Evolutionary conservation across 2,329 filamentous ascomycete genomes (phyloP), one percentile per base, ranked within the genome.

Genomic region (Trichophyton schoenleinii): DNA sequence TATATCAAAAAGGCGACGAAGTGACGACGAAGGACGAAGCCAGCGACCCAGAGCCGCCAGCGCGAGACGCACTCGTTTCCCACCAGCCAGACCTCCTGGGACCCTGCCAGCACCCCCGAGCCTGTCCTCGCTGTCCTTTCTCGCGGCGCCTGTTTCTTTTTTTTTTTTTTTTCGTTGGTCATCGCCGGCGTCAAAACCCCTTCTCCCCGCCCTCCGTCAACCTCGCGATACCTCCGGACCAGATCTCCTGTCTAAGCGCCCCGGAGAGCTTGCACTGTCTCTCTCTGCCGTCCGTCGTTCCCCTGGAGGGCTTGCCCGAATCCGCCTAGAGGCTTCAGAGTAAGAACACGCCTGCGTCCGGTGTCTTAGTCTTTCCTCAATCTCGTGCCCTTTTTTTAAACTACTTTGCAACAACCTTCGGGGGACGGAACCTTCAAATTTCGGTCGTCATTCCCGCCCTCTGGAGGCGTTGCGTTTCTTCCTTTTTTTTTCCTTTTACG

Each of bases 1-100:
- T 22, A 64, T 64, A 55, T 55, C 52, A 55, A 36, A 55, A 36
- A 34, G 28, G n/a, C 15, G 28, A n/a, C 36, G 52, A n/a, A n/a
- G 52, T 7, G 20, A 53, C 22, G 9, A 18, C 3, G 8, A 55
- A 20, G 13, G 15, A 46, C 49, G 3, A 34, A 20, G 18, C 9
- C 41, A 38, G 34, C 34, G 34, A 38, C 34, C 34, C 49, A 52
- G 11, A 49, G 38, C 62, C 49, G 28, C 58, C 25, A 28, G 25
- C 52, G 52, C 52, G 52, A 55, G 52, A 55, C 52, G 28, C 52
- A 34, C 28, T 34, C 52, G 13, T 55, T 36, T 36, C 15, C 28
- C 22, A 28, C 22, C 22, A 11, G 18, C 18, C 13, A 38, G 34
- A 20, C 55, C 34, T 42, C 18, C 55, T 44, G 34, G 36, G 55